Evolutionary conservation across 306 rosid genomes (phyloP).

Genomic region (Vigna mungo): DNA sequence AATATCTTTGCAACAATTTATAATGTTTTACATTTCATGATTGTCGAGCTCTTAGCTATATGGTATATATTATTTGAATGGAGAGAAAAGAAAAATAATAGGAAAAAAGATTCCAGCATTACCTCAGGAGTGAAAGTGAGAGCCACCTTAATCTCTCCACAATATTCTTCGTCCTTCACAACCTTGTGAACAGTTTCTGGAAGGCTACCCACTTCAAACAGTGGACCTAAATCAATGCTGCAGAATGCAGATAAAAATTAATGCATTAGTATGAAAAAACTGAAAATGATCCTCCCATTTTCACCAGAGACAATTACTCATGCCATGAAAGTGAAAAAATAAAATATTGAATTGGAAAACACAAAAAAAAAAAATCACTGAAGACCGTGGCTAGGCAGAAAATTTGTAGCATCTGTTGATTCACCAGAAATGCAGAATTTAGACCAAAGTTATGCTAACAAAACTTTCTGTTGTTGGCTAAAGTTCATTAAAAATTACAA

Average conservation of each 20-base stretch:
- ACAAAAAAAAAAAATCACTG: no score
- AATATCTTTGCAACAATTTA: no score
- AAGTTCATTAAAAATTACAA: no score
- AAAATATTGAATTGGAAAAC: no score
- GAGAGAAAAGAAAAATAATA: constrained; percentile 3
- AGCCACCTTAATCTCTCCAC: constrained; percentile 60
- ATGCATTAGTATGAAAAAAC: not conserved
- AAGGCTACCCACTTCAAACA: constrained; percentile 47
- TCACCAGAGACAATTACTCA: constrained; percentile 10
- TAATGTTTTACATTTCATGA: no score
- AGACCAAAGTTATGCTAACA: not conserved
- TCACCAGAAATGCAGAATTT: not conserved
- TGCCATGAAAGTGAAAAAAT: constrained; percentile 1
- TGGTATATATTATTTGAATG: not conserved
- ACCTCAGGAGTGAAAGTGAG: constrained; percentile 58
- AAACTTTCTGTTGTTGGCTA: no score
- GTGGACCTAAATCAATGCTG: constrained; percentile 53
- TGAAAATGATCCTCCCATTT: constrained; percentile 22
- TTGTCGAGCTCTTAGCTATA: no score
- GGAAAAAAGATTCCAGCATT: constrained; percentile 2
- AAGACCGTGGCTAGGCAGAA: not conserved
- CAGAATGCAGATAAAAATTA: constrained; percentile 18
- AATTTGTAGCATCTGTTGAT: not conserved
- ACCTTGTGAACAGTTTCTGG: constrained; percentile 48
- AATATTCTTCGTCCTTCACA: constrained; percentile 53